Evolutionary conservation across 2,329 filamentous ascomycete genomes (phyloP), one percentile per base, ranked within the genome.

Genomic region (Nigrospora sphaerica): DNA sequence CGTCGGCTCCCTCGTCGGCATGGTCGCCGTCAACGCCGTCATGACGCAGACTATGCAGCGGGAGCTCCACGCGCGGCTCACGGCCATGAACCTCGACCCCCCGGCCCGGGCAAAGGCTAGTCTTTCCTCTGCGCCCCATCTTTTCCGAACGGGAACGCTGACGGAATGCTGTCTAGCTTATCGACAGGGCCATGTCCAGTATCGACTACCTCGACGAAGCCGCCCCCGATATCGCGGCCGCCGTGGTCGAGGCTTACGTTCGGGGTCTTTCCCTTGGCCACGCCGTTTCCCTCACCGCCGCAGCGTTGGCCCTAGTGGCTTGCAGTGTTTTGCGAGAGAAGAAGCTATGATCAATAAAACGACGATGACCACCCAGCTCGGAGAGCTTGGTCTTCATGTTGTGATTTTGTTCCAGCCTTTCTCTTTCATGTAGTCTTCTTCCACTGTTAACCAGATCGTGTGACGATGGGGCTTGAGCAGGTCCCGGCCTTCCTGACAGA

Each of bases 1-100:
- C 0, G 52, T 71, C 4, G 64, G 66, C n/a, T 52, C 60, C 2
- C 66, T 71, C 1, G 47, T 69, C 4, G 69, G 70, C 0, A 54
- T 72, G 7, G 62, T 67, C 0, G 55, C 58, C n/a, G 60, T 64
- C 0, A 70, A 67, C 41, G 65, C 67, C 2, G 58, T 61, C 0
- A 65, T 65, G 53, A 56, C 60, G 16, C 47, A 50, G 12, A 47
- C 51, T 0, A 46, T 67, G 36, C 39, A 41, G 32, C 14, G 38
- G 12, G 34, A 36, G 2, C 35, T 48, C 2, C 23, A 41, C 10
- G 13, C n/a, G 16, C 9, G 12, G 0, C 46, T 48, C 7, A 7
- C 6, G 3, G 23, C 14, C 4, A 41, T 41, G 39, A 31, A 17
- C 4, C 31, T 41, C 4, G 39, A 16, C n/a, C n/a, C n/a, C n/a